Conservation (phyloP, 2,329 filamentous ascomycete genomes). For the Rutstroemia sp. region DNA sequence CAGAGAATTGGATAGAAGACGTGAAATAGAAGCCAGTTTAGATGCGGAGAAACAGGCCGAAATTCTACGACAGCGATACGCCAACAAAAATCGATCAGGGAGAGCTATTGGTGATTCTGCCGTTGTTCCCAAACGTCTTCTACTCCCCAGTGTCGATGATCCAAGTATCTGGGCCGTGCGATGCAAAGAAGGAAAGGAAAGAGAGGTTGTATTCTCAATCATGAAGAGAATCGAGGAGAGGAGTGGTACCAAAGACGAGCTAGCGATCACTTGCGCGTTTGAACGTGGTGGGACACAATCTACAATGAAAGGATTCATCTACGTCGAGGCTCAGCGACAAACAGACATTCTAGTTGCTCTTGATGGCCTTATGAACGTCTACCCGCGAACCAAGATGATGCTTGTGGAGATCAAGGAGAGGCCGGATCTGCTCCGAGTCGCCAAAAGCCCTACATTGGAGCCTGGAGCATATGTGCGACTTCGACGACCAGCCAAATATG, state of each 20-base stretch:
- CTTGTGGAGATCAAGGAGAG: constrained; percentile 95
- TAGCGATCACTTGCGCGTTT: constrained; percentile 84
- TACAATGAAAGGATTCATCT: constrained; percentile 89
- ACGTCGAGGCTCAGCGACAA: constrained; percentile 84
- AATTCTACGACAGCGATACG: constrained; percentile 79
- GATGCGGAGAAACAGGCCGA: constrained; percentile 93
- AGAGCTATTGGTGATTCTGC: constrained; percentile 61
- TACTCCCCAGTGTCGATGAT: constrained; percentile 89
- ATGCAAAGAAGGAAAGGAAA: constrained; percentile 92
- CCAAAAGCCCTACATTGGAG: constrained; percentile 77
- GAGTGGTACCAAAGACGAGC: constrained; percentile 66
- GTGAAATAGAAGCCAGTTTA: constrained; percentile 79
- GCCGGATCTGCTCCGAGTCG: constrained; percentile 87
- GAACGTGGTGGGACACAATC: constrained; percentile 73
- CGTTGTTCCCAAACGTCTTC: constrained; percentile 74
- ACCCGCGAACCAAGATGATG: constrained; percentile 78
- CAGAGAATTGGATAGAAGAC: constrained; percentile 85
- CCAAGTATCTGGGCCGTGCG: constrained; percentile 92
- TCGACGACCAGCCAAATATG: constrained; percentile 70
- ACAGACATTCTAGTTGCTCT: constrained; percentile 78
- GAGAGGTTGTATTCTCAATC: constrained; percentile 80
- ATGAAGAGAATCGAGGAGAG: constrained; percentile 85
- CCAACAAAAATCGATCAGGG: constrained; percentile 66
- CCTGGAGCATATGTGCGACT: constrained; percentile 90
- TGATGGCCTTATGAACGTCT: constrained; percentile 81